phyloP scores from a whole-genome alignment of 805 yeast species.

The Hanseniaspora guilliermondii region DNA sequence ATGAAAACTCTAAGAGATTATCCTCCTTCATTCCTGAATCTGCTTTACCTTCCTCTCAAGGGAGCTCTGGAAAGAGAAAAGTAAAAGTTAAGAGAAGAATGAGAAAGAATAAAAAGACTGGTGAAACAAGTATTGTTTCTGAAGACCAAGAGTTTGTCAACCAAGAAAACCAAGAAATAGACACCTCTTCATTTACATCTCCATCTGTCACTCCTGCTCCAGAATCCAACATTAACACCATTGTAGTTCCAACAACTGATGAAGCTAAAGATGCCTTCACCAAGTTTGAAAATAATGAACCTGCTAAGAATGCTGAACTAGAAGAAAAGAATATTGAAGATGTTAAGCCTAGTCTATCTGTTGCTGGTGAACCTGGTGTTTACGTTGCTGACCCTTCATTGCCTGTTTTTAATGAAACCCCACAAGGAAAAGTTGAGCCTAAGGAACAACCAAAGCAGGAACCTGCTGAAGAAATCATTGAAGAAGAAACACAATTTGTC shows the following conservation, averaged over 20 bases:
- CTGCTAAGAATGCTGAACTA: background rate
- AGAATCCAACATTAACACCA: conserved; percentile 15
- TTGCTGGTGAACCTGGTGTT: conserved; percentile 63
- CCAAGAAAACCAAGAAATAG: conserved; percentile 17
- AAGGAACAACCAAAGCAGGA: conserved; percentile 29
- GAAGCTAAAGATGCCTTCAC: conserved; percentile 6
- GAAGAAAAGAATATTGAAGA: conserved; percentile 30
- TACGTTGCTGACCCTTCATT: conserved; percentile 1
- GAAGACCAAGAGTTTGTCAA: conserved; percentile 22
- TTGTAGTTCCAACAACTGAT: conserved; percentile 16
- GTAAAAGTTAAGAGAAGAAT: conserved; percentile 30
- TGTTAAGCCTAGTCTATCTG: conserved; percentile 27
- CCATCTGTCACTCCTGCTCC: background rate
- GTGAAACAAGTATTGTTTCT: conserved; percentile 30
- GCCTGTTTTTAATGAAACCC: conserved; percentile 43
- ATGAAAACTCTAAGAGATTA: conserved; percentile 16
- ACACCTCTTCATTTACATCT: conserved; percentile 4
- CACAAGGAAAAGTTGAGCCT: conserved; percentile 44
- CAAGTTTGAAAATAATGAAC: conserved; percentile 19
- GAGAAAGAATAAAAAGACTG: conserved; percentile 32
- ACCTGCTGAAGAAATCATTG: conserved; percentile 46
- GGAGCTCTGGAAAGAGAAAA: conserved; percentile 19
- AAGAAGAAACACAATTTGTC: conserved; percentile 6
- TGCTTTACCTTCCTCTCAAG: conserved; percentile 15
- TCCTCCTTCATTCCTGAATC: conserved; percentile 19